A percentile compares a stretch with the other conserved stretches of the same genome.
Evolutionary conservation across 345 rosid genomes (phyloP).

Genomic region (Syzygium aqueum): DNA sequence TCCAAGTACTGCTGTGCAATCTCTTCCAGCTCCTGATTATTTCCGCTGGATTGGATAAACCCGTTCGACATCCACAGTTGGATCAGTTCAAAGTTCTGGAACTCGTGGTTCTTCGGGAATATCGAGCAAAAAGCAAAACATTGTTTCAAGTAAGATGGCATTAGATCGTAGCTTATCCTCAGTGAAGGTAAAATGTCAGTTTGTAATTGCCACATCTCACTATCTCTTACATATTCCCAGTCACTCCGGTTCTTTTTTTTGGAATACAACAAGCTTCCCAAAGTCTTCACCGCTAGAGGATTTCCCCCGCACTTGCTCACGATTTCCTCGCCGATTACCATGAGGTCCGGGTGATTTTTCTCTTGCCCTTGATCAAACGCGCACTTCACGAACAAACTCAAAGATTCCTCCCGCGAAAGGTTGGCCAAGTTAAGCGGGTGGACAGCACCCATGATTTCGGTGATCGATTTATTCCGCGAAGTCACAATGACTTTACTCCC

Average conservation of each 20-base stretch:
- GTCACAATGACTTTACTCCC: constrained; percentile 10
- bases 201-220: constrained; percentile 12
- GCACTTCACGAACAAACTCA: constrained; percentile 3
- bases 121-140: constrained; percentile 23
- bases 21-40: neutral
- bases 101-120: constrained; percentile 9
- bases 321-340: constrained; percentile 8
- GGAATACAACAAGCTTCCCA: constrained; percentile 8
- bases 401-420: constrained; percentile 2
- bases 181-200: constrained; percentile 9
- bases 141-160: constrained; percentile 19
- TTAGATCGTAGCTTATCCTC: constrained; percentile 15
- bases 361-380: constrained; percentile 10
- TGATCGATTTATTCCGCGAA: neutral
- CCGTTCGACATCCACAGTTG: no score
- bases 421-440: neutral
- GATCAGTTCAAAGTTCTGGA: accelerated
- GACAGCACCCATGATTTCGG: neutral
- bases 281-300: constrained; percentile 15
- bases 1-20: neutral
- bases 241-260: neutral
- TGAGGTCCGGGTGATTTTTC: neutral
- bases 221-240: constrained; percentile 8
- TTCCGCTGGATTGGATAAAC: neutral
- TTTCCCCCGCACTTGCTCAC: constrained; percentile 19